Conservation (phyloP, 768 basidiomycete genomes). For the Punctularia strigosozonata region DNA sequence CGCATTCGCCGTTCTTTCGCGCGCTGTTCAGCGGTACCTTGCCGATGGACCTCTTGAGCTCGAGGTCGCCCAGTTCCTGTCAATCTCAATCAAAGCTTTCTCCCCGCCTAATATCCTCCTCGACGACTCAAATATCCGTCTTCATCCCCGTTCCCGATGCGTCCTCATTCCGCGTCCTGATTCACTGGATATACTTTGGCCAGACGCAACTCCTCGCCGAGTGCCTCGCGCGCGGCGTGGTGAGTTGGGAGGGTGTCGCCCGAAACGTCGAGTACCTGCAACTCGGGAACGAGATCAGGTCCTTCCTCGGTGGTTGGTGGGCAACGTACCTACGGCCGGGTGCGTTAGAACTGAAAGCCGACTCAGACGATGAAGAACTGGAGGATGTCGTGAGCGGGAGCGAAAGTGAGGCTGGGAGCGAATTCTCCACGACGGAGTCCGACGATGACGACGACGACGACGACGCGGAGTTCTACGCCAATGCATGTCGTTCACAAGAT, state of each 20-base stretch:
- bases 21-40: slow-evolving; percentile 60
- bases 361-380: slow-evolving; percentile 19
- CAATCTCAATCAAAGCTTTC: slow-evolving; percentile 28
- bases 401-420: no score
- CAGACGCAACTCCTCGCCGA: slow-evolving; percentile 51
- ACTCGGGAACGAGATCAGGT: slow-evolving; percentile 62
- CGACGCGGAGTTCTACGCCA: slow-evolving; percentile 21
- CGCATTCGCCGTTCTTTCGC: slow-evolving; percentile 66
- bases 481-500: not conserved
- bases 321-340: slow-evolving; percentile 33
- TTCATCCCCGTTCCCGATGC: slow-evolving; percentile 70
- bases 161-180: slow-evolving; percentile 54
- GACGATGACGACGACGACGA: slow-evolving; percentile 19
- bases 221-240: slow-evolving; percentile 47
- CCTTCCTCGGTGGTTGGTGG: slow-evolving; percentile 59
- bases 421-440: not conserved
- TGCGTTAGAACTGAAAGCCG: slow-evolving; percentile 33
- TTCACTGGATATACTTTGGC: slow-evolving; percentile 81
- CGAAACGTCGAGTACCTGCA: slow-evolving; percentile 86
- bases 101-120: slow-evolving; percentile 60
- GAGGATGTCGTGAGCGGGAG: no score
- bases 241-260: slow-evolving; percentile 81
- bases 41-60: slow-evolving; percentile 43
- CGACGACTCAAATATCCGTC: slow-evolving; percentile 52
- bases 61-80: slow-evolving; percentile 27